Evolutionary conservation across 2,329 filamentous ascomycete species (phyloP), one percentile per base, ranked within the genome.

Genomic region (Phoma sp.): DNA sequence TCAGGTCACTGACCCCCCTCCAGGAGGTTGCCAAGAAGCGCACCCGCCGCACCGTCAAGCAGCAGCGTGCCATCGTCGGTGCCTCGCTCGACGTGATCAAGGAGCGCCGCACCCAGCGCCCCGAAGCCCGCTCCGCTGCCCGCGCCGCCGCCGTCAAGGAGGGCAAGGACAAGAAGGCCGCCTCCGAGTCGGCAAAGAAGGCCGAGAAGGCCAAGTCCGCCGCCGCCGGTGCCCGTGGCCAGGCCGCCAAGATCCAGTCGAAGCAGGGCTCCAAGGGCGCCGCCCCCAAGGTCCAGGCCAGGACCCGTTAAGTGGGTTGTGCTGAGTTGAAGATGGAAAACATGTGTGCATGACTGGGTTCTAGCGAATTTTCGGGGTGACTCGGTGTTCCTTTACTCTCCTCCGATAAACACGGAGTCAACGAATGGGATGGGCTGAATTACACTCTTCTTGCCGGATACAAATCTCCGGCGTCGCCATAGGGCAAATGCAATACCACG

Each of bases 21-120:
- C 81, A 99, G 95, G 95, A 99, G 88, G 90, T 96, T 78, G 92
- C 94, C 85, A 99, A 99, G 91, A 98, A 98, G 90, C 93, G 95
- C 79, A 92, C 92, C 71, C 95, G 95, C 85, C 92, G 92, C 79
- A 92, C 92, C 77, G 91, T 99, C 84, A 99, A 99, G 91, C 82
- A 91, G 81, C 95, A 99, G 88, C 93, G 95, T 86, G 94, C 90
- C 79, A 96, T 99, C 81, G 95, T 99, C 74, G 95, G 95, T 87
- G 95, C 95, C 72, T 97, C 95, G 65, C 93, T 99, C 81, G 95
- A 99, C 80, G 92, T 98, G 78, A 98, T 99, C 88, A 98, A 97
- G 89, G 95, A 99, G 89, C 92, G 92, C 84, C 93, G 95, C 77
- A 82, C 86, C 74, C 88, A 92, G 86, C 92, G 95, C 81, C 95